Evolutionary conservation across 2,329 filamentous ascomycete species (phyloP).

Genomic region (Scortechinia acanthostroma): DNA sequence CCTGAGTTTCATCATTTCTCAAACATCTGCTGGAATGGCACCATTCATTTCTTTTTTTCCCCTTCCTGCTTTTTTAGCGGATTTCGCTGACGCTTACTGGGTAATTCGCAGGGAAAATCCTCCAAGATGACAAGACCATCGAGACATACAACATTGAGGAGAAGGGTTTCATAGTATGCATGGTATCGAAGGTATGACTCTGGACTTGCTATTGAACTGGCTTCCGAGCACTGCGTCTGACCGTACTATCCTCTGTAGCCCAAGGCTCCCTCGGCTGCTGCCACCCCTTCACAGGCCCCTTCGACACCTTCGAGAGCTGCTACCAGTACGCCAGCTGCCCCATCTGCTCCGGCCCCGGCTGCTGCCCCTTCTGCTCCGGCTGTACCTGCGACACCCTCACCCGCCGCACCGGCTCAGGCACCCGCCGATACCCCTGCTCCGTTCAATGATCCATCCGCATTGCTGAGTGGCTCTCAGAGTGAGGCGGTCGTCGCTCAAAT

Average conservation of each 20-base stretch:
- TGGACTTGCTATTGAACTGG: no score
- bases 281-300: slow-evolving; percentile 47
- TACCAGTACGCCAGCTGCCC: slow-evolving; percentile 39
- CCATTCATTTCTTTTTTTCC: neutral
- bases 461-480: slow-evolving; percentile 78
- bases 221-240: slow-evolving; percentile 27
- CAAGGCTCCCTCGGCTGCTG: slow-evolving; percentile 51
- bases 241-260: slow-evolving; percentile 38
- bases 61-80: neutral
- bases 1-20: slow-evolving; percentile 3
- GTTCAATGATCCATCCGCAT: slow-evolving; percentile 72
- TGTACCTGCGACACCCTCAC: slow-evolving; percentile 31
- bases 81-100: neutral
- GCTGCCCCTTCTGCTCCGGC: slow-evolving; percentile 41
- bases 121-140: slow-evolving; percentile 95
- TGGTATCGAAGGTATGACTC: slow-evolving; percentile 78
- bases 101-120: slow-evolving; percentile 93
- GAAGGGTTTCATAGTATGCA: slow-evolving; percentile 98
- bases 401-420: slow-evolving; percentile 26
- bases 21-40: slow-evolving; percentile 8
- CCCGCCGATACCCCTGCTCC: slow-evolving; percentile 31
- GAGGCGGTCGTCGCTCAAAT: slow-evolving; percentile 80
- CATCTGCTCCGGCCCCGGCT: slow-evolving; percentile 38
- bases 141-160: slow-evolving; percentile 97
- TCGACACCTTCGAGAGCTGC: slow-evolving; percentile 50